These are phyloP conservation scores for Mimosa bimucronata DNA, from an alignment of 306 rosid species.

Conservation along the genomic window DNA sequence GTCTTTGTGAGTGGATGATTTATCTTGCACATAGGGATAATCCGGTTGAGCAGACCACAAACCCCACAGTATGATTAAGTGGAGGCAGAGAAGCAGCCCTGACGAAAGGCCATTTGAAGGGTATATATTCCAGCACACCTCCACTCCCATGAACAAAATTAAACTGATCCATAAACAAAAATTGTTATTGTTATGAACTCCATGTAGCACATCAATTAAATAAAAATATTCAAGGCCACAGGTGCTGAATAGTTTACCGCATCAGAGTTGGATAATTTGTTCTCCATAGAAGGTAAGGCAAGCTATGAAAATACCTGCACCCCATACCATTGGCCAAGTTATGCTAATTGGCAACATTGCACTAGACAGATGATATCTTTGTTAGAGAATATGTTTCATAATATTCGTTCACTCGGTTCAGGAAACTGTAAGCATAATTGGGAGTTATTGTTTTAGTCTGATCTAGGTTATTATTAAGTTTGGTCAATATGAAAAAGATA, in stretches of 20 bases:
- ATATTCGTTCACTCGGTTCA: slow-evolving; percentile 4
- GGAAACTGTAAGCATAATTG: neutral
- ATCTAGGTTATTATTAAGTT: neutral
- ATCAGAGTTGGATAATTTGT: slow-evolving; percentile 62
- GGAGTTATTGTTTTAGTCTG: neutral
- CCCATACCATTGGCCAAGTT: slow-evolving; percentile 34
- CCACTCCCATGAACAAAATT: slow-evolving; percentile 76
- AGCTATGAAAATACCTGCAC: slow-evolving; percentile 82
- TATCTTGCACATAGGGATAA: slow-evolving; percentile 57
- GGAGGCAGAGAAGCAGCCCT: slow-evolving; percentile 63
- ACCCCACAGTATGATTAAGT: slow-evolving; percentile 73
- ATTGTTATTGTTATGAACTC: slow-evolving; percentile 25
- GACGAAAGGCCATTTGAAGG: slow-evolving; percentile 77
- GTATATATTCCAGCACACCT: slow-evolving; percentile 83
- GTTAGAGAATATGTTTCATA: neutral
- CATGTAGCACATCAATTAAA: neutral
- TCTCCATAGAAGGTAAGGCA: slow-evolving; percentile 89
- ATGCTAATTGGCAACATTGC: slow-evolving; percentile 28
- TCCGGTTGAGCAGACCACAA: slow-evolving; percentile 75
- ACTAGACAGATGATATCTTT: neutral
- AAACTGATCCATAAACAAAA: slow-evolving; percentile 50
- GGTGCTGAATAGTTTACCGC: slow-evolving; percentile 53
- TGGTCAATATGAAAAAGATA: neutral
- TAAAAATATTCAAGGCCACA: neutral
- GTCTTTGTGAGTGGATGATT: slow-evolving; percentile 49